phyloP scores from a whole-genome alignment of 179 eudicot genomes.

The Spinacia oleracea region DNA sequence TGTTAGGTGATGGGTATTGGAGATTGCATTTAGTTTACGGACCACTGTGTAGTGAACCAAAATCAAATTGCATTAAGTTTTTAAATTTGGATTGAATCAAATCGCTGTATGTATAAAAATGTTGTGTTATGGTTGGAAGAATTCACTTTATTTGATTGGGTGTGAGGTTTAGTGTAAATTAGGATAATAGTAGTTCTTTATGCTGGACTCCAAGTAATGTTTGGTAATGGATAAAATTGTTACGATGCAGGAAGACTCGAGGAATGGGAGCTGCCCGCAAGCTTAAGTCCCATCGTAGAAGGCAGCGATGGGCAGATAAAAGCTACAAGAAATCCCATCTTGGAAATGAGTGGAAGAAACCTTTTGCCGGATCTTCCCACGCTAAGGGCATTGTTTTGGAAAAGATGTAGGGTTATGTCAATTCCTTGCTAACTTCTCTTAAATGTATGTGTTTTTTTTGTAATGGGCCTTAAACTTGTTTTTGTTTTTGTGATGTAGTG shows the following conservation, averaged over 20 bases:
- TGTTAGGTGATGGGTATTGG: not conserved
- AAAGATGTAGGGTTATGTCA: slow-evolving; percentile 29
- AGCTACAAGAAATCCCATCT: slow-evolving; percentile 40
- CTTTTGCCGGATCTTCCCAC: slow-evolving; percentile 39
- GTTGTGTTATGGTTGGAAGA: not conserved
- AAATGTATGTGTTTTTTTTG: not conserved
- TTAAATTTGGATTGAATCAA: not conserved
- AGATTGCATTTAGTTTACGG: not conserved
- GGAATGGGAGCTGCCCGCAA: slow-evolving; percentile 44
- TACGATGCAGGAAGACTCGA: slow-evolving; percentile 32
- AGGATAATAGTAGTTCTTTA: no score
- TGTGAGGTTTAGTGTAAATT: not conserved
- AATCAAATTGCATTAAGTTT: no score
- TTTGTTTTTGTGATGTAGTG: slow-evolving; percentile 16
- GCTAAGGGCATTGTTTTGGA: slow-evolving; percentile 42
- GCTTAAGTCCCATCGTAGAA: slow-evolving; percentile 36
- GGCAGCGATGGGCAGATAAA: slow-evolving; percentile 42
- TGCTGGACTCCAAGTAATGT: no score
- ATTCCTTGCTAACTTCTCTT: not conserved
- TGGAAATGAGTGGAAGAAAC: slow-evolving; percentile 46
- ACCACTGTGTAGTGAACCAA: no score
- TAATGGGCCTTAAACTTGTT: not conserved
- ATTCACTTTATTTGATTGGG: not conserved
- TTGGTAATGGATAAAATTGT: not conserved
- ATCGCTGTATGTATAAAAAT: no score